Base-by-base conservation (phyloP, 768 basidiomycete genomes). In the Tylopilus plumbeoviolaceoides region DNA sequence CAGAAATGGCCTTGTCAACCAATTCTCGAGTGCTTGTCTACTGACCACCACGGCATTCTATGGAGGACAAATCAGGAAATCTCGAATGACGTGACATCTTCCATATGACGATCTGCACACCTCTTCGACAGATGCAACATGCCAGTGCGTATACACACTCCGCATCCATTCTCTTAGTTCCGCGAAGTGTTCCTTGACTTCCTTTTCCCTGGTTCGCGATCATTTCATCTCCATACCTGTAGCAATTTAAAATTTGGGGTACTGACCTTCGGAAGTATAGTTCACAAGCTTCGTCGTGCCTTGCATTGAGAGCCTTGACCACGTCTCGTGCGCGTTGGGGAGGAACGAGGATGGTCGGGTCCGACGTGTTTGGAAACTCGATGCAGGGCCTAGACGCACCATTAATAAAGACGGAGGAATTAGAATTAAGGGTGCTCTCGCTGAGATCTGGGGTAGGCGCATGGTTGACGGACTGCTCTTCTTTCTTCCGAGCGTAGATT, bases 131-230 rank as follows among this genome's bases (percentile, higher is more conserved):
- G 75, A 73, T 27, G 67, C 60, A 4, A 83, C 59, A 53, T 76
- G 73, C 91, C 91, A 93, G 33, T 68, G 72, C 4, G 58, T 74
- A 68, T 84, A 91, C 8, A 91, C 79, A 36, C 75, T 72, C 68
- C 73, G 75, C 54, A 90, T 81, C 54, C 73, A 77, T 15, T 69
- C 62, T 42, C 86, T 75, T 44, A 80, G 63, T 48, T 76, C 72
- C 28, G 74, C 61, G 60, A 90, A 91, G 5, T 56, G 67, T 8
- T 55, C 64, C 55, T 70, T 73, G 8, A 75, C 64, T 33, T 68
- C 59, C 31, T 71, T 70, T 62, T 78, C 73, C 61, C 83, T 87
- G 55, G 35, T 47, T 49, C 30, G 42, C 44, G 47, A 50, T 51
- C 18, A 30, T 51, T 54, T 52, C 39, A 49, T 58, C 58, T 56